Base-by-base conservation (phyloP, 805 yeast species). In the Cyberlindnera xishuangbannaensis region DNA sequence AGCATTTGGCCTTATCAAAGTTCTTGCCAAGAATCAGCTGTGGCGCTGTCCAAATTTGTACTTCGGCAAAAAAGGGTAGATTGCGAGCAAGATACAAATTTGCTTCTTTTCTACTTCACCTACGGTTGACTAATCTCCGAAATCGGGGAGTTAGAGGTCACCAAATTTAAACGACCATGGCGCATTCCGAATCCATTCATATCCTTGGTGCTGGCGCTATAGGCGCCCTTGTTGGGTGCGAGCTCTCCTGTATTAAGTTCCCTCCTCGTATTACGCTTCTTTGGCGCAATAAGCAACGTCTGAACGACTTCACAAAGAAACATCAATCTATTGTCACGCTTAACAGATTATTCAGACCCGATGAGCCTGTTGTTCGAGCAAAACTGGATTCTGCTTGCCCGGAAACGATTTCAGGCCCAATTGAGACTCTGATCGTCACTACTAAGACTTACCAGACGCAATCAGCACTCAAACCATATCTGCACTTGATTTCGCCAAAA, bases 381-480 rank as follows among this genome's bases (percentile, higher is more conserved):
- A 19, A 21, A 6, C 28, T 43, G 16, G 26, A 33, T 1, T 39
- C 47, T 4, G 37, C 36, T 3, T 30, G 49, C 34, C 35, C 48
- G 30, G 25, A 28, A n/a, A 41, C 43, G 3, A 14, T 50, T 9
- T 42, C 41, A 2, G 43, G 39, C 3, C 51, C 50, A 1, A 75
- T 83, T 28, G 64, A 65, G 13, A 71, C 78, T 46, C 57, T 90
- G 39, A 67, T 90, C 7, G 69, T 90, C 8, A 65, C 94, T 8
- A 86, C 95, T 5, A 90, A 90, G 56, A 76, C 94, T 0, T 76
- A 80, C 40, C 84, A 82, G 48, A 82, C 95, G 0, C 59, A 66
- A 15, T 54, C 56, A 4, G 94, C 97, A 0, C 39, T 88, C 13
- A 51, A 48, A 21, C 80, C 81, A 4, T 64, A 76, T 33, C 40